Evolutionary conservation across 2,329 filamentous ascomycete species (phyloP).

Genomic region (Ceratocystis albifundus): DNA sequence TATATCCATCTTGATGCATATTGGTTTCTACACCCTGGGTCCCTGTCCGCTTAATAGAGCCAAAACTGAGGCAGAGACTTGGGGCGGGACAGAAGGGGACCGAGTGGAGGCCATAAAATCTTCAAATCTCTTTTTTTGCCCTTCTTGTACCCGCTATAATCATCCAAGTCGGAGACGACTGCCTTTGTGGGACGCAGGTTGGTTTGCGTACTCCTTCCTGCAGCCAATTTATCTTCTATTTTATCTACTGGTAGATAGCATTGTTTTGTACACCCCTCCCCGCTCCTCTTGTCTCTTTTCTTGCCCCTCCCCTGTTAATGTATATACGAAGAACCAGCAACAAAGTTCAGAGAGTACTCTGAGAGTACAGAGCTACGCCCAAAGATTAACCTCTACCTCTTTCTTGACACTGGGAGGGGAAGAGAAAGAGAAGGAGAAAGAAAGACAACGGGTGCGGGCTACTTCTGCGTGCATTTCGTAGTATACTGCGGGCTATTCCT

Average conservation of each 20-base stretch:
- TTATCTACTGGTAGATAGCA: neutral
- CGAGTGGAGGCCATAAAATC: neutral
- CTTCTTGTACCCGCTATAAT: neutral
- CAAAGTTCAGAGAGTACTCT: neutral
- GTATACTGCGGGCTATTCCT: slow-evolving; percentile 5
- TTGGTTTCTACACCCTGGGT: neutral
- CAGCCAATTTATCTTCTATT: neutral
- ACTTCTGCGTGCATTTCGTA: neutral
- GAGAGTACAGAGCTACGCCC: neutral
- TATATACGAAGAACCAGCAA: slow-evolving; percentile 9
- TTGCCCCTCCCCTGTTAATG: neutral
- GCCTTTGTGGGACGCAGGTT: slow-evolving; percentile 5
- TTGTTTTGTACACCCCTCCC: neutral
- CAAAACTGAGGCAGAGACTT: slow-evolving; percentile 7
- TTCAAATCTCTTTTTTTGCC: neutral
- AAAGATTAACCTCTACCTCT: neutral
- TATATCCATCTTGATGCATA: neutral
- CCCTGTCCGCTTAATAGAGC: slow-evolving; percentile 2
- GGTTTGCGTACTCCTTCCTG: neutral
- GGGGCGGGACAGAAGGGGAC: slow-evolving; percentile 1
- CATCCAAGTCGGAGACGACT: slow-evolving; percentile 4
- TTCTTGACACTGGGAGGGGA: neutral
- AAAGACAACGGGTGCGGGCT: neutral
- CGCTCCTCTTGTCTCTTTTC: neutral
- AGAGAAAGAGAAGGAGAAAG: neutral